These are phyloP conservation scores for Boletus subparvulus DNA, from an alignment of 768 basidiomycete species.

Conservation along the genomic window DNA sequence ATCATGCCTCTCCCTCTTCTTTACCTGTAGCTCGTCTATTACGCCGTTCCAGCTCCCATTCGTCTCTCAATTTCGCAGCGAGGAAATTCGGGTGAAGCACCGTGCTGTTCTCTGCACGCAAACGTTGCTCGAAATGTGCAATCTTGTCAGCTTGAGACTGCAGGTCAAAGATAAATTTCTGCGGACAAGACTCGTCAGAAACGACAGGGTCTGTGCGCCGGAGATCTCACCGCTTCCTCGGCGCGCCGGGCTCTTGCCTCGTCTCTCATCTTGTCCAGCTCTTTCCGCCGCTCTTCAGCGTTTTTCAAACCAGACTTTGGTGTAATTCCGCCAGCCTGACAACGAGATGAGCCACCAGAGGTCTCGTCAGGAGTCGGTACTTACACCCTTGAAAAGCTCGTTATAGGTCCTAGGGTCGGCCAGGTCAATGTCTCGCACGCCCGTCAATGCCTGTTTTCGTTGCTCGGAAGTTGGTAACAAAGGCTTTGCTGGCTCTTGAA, in stretches of 20 bases:
- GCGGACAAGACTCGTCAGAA: conserved; percentile 9
- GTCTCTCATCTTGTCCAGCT: conserved; percentile 67
- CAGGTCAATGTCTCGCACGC: conserved; percentile 60
- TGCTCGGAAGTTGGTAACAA: conserved; percentile 27
- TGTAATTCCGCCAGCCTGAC: conserved; percentile 43
- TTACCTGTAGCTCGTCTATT: conserved; percentile 23
- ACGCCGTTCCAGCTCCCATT: conserved; percentile 45
- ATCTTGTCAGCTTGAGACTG: conserved; percentile 64
- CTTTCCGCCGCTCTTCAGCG: conserved; percentile 68
- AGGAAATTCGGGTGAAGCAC: conserved; percentile 63
- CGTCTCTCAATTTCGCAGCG: conserved; percentile 56
- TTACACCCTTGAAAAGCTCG: conserved; percentile 58
- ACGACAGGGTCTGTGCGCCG: not conserved
- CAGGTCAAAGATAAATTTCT: conserved; percentile 54
- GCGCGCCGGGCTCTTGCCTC: conserved; percentile 60
- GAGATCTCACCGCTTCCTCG: conserved; percentile 50
- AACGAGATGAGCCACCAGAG: not conserved
- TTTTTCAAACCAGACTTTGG: conserved; percentile 47
- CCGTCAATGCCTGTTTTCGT: conserved; percentile 44
- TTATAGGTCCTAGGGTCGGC: conserved; percentile 63
- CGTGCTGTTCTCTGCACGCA: conserved; percentile 49
- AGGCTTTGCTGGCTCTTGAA: conserved; percentile 29
- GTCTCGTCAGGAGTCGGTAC: conserved; percentile 14
- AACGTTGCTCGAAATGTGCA: conserved; percentile 56
- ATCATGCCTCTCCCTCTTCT: conserved; percentile 35